Evolutionary conservation across 1,284 basidiomycete genomes (phyloP), one percentile per base, ranked within the genome.

Genomic region (Ceratobasidium sp.): DNA sequence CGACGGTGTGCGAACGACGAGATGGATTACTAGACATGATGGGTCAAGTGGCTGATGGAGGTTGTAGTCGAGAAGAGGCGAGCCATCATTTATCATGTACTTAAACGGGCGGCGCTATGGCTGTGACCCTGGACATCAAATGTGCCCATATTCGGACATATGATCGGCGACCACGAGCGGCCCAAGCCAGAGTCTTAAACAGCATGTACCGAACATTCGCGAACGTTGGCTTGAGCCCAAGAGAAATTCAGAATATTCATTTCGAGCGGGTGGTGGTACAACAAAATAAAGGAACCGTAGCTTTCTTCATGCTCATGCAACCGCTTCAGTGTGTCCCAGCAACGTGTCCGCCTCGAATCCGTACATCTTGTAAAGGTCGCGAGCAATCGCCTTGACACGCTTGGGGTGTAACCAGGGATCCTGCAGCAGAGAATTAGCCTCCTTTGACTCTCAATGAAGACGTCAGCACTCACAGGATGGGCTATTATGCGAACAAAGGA

Each of bases 321-420:
- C 30, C 26, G 21, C 35, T 32, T 52, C 41, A 23, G 21, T 30
- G 21, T 23, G 49, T 8, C 47, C 52, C 30, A 21, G 14, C n/a
- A 69, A 32, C 64, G 54, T 69, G 0, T 44, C 35, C 54, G 54
- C 52, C 41, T 69, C 64, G 47, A 69, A 69, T 13, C 64, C 64
- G n/a, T 69, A 69, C 50, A 69, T 57, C 50, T 69, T 69, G 21
- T 47, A 23, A 23, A 69, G 41, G 32, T 69, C 64, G 7, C 64
- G 64, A 23, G 64, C 64, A 57, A 69, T 69, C 35, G 32, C 64
- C n/a, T 69, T 69, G 64, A 69, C 64, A 11, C 64, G 64, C 52
- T 69, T 69, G 64, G 64, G 64, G 21, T 69, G 4, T 9, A 69
- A 23, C 64, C 64, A 69, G 0, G 64, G 64, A 41, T 69, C 64